Base-by-base conservation (phyloP, 805 yeast genomes). In the Groenewaldozyma tartarivorans region DNA sequence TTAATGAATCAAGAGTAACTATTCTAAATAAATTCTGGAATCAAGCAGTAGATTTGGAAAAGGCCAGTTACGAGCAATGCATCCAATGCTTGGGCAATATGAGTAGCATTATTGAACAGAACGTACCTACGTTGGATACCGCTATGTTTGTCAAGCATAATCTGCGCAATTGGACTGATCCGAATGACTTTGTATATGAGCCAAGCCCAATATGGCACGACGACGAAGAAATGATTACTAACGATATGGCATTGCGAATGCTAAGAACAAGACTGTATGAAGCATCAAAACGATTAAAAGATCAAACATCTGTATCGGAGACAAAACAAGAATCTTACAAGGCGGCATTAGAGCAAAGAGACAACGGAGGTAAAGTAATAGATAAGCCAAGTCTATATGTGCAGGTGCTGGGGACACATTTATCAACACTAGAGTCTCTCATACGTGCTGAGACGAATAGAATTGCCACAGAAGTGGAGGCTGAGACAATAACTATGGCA, bases 171-270 rank as follows among this genome's bases (percentile, higher is more conserved):
- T 92, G 96, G 96, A 69, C 68, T 35, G 96, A 87, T 52, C 97
- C 96, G 1, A 67, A 66, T 4, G 97, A 90, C 62, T 85, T 82
- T 55, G 70, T 75, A 49, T 92, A 82, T 54, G 73, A 83, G 47
- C 96, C 97, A 1, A 79, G 94, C 20, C 79, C 87, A 22, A 80
- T 92, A 33, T 92, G 98, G 98, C 97, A 90, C 61, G 98, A 92
- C 55, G 96, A 92, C 60, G 95, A 86, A 48, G 65, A 73, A 27
- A 69, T 80, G 47, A 71, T 77, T 1, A 66, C 71, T 4, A 71
- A 72, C 34, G 77, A 73, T 33, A 46, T 50, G 17, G 57, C 62
- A 4, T 51, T 59, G 41, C 48, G 52, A 36, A 56, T 47, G 40
- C 49, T 66, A 38, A 55, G 66, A 16, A 64, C 63, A 22, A 50